Conservation (phyloP, 2,329 filamentous ascomycete species). For the Leptographium wingfieldii region DNA sequence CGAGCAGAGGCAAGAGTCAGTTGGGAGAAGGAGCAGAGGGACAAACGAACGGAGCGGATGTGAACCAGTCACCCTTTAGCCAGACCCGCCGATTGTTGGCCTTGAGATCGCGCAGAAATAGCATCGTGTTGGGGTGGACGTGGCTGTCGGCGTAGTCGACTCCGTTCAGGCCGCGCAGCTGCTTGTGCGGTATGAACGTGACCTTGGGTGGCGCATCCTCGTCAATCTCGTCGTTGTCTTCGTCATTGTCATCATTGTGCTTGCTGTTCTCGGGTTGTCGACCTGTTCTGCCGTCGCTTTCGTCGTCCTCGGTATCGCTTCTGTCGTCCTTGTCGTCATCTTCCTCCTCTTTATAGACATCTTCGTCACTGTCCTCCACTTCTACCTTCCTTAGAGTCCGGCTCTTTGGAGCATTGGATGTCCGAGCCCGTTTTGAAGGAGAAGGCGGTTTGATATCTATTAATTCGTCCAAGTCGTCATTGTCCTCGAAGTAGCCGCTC, state of each 20-base stretch:
- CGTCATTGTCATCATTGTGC: constrained; percentile 20
- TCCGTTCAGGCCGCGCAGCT: constrained; percentile 27
- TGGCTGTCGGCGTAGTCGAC: constrained; percentile 37
- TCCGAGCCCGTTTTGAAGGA: constrained; percentile 10
- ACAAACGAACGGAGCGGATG: too few species aligned
- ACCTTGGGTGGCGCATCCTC: constrained; percentile 23
- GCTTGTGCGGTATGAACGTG: constrained; percentile 28
- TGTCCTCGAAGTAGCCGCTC: constrained; percentile 38
- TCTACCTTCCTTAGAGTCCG: constrained; percentile 9
- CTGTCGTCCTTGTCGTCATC: constrained; percentile 14
- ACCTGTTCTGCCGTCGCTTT: constrained; percentile 19
- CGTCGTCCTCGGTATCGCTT: constrained; percentile 23
- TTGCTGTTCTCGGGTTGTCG: constrained; percentile 16
- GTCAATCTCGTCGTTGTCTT: constrained; percentile 23
- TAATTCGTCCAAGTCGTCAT: constrained; percentile 16
- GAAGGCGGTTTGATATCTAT: not conserved
- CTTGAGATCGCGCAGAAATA: constrained; percentile 46
- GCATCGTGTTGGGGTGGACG: constrained; percentile 44
- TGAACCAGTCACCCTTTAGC: constrained; percentile 36
- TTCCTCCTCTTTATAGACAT: constrained; percentile 11
- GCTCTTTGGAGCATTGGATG: not conserved
- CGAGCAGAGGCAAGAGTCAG: not conserved
- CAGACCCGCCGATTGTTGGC: constrained; percentile 46
- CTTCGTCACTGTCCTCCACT: constrained; percentile 13
- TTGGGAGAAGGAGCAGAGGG: not conserved